Conservation (phyloP, 2,329 filamentous ascomycete species). For the Aureobasidium sp. region DNA sequence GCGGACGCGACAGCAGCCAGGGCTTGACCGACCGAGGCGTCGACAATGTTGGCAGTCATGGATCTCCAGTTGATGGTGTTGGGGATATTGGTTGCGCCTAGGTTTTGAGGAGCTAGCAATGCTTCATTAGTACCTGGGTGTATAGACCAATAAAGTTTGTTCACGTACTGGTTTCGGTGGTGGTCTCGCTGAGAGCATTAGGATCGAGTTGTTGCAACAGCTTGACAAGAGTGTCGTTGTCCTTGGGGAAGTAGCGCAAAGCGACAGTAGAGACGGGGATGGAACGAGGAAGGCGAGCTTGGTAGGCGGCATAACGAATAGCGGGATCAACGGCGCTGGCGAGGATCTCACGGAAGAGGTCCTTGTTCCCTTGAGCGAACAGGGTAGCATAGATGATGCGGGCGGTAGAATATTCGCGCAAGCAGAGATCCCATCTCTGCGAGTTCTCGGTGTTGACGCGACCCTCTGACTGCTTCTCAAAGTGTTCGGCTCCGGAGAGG, state of each 20-base stretch:
- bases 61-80: conserved; percentile 78
- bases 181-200: conserved; percentile 50
- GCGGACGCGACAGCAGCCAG: conserved; percentile 59
- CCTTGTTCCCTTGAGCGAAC: conserved; percentile 56
- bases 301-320: conserved; percentile 89
- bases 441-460: conserved; percentile 28
- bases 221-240: conserved; percentile 52
- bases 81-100: conserved; percentile 41
- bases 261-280: conserved; percentile 72
- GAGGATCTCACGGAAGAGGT: conserved; percentile 78
- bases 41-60: conserved; percentile 78
- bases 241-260: conserved; percentile 64
- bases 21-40: conserved; percentile 82
- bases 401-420: conserved; percentile 66
- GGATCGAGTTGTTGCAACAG: conserved; percentile 64
- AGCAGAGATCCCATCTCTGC: conserved; percentile 64
- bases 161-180: conserved; percentile 1
- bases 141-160: neutral
- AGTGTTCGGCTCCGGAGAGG: conserved; percentile 65
- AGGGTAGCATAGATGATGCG: conserved; percentile 77
- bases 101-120: conserved; percentile 4
- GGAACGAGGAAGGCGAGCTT: conserved; percentile 78
- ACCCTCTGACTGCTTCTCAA: conserved; percentile 66
- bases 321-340: conserved; percentile 84
- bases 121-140: conserved; percentile 10